Base-by-base conservation (phyloP, 164 flowering plant species). In the Amborella trichopoda region DNA sequence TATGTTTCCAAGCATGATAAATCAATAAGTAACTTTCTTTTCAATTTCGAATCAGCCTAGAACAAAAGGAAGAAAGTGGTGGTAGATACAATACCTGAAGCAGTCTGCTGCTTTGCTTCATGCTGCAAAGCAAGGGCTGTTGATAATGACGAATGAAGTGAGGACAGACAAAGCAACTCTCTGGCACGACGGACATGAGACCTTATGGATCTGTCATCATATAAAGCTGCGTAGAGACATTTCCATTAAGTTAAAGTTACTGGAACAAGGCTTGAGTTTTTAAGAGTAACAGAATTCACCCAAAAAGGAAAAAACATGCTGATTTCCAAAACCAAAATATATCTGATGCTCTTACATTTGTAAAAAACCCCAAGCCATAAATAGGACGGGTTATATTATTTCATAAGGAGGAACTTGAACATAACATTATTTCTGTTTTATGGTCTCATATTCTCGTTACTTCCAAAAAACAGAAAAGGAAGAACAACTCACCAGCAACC, bases 151-250 rank as follows among this genome's bases (percentile, higher is more conserved):
- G 89, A 64, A 64, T 83, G 95, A 62, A 81, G 79, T 11, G 76
- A 63, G 11, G 94, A 77, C 44, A 85, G 76, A 59, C 91, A 84
- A 49, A 93, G 78, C 64, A 93, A 65, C 53, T 88, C 99, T 52
- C 91, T 68, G 4, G 91, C 71, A 28, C 99, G 96, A 37, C 80
- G 81, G 59, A 88, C 78, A 68, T 93, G 95, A 51, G 94, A 85
- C 60, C 96, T 71, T 45, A 88, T 78, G 37, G 99, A 88, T 63
- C 96, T 77, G 55, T 88, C 95, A 72, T 93, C 96, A 64, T 93
- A 93, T 22, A 68, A 58, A 44, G 94, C 99, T 93, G 91, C 56
- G 57, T 5, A 50, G 8, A 46, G 21, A 20, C 8, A 52, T 42
- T 38, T 13, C 28, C 18, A 40, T 61, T 50, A 61, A 58, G 55